Evolutionary conservation across 208 protist species (phyloP), one percentile per base, ranked within the genome.

Genomic region (Phytomonas francai): DNA sequence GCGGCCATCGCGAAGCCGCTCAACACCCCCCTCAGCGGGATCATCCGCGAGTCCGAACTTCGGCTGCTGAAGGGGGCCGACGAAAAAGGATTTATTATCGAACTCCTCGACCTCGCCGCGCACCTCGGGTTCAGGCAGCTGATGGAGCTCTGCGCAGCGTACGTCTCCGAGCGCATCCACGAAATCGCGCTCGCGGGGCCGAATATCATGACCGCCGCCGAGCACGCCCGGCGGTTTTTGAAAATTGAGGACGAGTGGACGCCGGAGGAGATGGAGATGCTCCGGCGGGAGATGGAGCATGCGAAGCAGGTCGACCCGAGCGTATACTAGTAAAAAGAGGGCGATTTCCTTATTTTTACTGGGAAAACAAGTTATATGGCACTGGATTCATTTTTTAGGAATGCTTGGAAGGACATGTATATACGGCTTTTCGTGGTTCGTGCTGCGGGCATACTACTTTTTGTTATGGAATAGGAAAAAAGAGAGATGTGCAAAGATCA

Each of bases 221-320:
- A 80, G 64, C 32, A 73, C 11, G 70, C 91, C 14, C 82, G 85
- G 11, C 28, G 73, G 28, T 91, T 85, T 39, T 65, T 88, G 30
- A 72, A 77, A 27, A 79, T 89, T 62, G 75, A 83, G 62, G 91
- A 93, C 70, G 85, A 89, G 54, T 93, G 85, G 85, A 91, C 78
- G 19, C 67, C 60, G 61, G 85, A 89, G 64, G 88, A 91, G 71
- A 88, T 83, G 74, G 69, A 45, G 25, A 74, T 86, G 58, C 77
- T 93, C 31, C 39, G 63, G 36, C 45, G 74, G 58, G 88, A 93
- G 73, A 91, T 93, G 88, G 74, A 76, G 25, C 89, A 93, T 65
- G 84, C 80, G 8, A 84, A 87, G 70, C 58, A 77, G n/a, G 69
- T 84, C 22, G 80, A 88, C 67, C 79, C 77, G 0, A 70, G 76